Evolutionary conservation across 2,329 filamentous ascomycete species (phyloP), one percentile per base, ranked within the genome.

Genomic region (Eutypa lata): DNA sequence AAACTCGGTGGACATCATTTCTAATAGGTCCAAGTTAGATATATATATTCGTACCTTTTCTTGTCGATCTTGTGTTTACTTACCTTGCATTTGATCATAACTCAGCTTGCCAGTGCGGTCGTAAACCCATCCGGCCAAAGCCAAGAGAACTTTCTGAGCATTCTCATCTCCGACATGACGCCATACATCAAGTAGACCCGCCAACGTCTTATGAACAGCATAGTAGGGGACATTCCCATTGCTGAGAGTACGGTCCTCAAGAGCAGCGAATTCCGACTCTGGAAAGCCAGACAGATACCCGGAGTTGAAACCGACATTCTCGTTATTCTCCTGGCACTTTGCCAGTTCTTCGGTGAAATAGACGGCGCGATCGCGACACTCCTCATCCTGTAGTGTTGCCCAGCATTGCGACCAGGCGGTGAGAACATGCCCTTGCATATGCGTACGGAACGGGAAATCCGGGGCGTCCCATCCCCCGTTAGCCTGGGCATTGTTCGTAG

Each of bases 401-500:
- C 72, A 80, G 58, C 76, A 80, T 38, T 78, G 72, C 2, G 76
- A 67, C 77, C 76, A 81, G 0, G 74, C 77, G 1, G 70, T 76
- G 31, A 81, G 71, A 31, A 74, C 74, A 59, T 81, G 79, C 0
- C 79, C 79, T 53, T 82, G 79, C 19, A 72, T 58, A 48, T 81
- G 79, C 0, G 72, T 72, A 14, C 78, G 72, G 60, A 82, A 82
- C 0, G 79, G 78, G 44, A 82, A 81, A 46, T 74, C 67, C 1
- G 79, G 79, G 1, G 75, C 75, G 61, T 82, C 79, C 79, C 79
- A 81, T 2, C 78, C 79, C 2, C 76, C 76, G 47, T 78, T 77
- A 6, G 68, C 47, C 2, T 65, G 55, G 2, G 77, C 78, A 1
- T 74, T 74, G 2, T 75, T 68, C 8, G 77, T 80, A 3, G 72